phyloP scores from a whole-genome alignment of 1,284 basidiomycete species.

The Ceratobasidium sp. region DNA sequence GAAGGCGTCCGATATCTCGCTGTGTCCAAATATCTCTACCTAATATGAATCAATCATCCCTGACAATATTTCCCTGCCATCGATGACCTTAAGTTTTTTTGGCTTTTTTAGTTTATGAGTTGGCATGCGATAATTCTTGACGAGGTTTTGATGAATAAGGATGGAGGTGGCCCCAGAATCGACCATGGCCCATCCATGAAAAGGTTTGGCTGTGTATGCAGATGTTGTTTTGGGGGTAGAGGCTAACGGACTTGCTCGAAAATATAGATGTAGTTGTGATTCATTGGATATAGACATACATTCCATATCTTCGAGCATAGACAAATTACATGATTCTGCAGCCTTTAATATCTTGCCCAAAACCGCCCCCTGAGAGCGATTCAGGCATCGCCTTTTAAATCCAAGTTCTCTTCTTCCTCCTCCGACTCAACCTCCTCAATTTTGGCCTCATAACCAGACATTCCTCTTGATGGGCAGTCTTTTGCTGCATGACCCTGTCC shows the following conservation, averaged over 20 bases:
- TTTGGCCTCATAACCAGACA: not conserved
- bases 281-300: not conserved
- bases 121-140: not conserved
- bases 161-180: not conserved
- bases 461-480: not conserved
- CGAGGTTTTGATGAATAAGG: constrained; percentile 3
- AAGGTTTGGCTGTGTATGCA: not conserved
- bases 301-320: not conserved
- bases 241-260: not conserved
- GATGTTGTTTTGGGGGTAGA: not conserved
- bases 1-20: not conserved
- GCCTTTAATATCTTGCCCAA: constrained; percentile 7
- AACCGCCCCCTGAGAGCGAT: not conserved
- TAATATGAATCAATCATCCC: not conserved
- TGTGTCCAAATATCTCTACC: not conserved
- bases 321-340: too few species aligned
- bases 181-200: constrained; percentile 2
- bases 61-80: not conserved
- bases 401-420: too few species aligned
- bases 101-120: not conserved
- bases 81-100: not conserved
- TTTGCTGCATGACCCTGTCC: not conserved
- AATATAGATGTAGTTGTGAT: not conserved
- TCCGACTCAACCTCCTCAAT: not conserved
- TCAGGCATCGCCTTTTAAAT: not conserved